Conservation (phyloP, 208 protist genomes). For the Acanthamoeba castellanii region DNA sequence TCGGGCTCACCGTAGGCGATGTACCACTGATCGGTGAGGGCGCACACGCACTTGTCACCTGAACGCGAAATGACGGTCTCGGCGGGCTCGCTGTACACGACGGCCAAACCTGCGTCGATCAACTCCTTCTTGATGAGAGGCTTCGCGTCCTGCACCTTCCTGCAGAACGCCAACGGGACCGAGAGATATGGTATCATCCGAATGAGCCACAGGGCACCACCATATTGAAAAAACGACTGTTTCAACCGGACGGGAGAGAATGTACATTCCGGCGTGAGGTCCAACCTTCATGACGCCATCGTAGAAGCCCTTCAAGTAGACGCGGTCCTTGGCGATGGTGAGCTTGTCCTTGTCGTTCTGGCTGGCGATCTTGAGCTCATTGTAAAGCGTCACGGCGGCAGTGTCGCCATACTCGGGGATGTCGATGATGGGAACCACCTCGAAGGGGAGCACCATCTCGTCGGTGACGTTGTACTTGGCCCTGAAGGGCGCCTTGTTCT, state of each 20-base stretch:
- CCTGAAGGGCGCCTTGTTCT: conserved; percentile 95
- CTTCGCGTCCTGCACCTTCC: conserved; percentile 96
- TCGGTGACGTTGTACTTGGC: conserved; percentile 94
- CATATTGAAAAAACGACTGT: conserved; percentile 81
- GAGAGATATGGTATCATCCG: neutral
- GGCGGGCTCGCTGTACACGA: conserved; percentile 98
- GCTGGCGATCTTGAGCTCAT: conserved; percentile 96
- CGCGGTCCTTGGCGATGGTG: conserved; percentile 97
- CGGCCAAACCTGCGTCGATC: conserved; percentile 91
- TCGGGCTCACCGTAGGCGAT: conserved; percentile 99
- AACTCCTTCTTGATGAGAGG: conserved; percentile 91
- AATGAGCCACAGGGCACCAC: neutral
- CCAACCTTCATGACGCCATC: conserved; percentile 95
- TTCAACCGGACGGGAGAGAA: conserved; percentile 80
- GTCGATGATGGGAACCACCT: conserved; percentile 97
- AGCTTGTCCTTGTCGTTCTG: conserved; percentile 97
- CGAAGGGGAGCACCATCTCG: conserved; percentile 92
- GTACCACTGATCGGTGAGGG: conserved; percentile 99
- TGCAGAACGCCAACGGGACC: neutral
- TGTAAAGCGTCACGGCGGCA: conserved; percentile 93
- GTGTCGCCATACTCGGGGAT: conserved; percentile 93
- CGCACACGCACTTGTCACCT: conserved; percentile 99
- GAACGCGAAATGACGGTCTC: conserved; percentile 97
- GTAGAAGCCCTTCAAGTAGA: conserved; percentile 99
- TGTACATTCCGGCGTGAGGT: conserved; percentile 78